These are phyloP conservation scores for Bidens hawaiensis DNA, from an alignment of 140 eudicot species.

Conservation along the genomic window DNA sequence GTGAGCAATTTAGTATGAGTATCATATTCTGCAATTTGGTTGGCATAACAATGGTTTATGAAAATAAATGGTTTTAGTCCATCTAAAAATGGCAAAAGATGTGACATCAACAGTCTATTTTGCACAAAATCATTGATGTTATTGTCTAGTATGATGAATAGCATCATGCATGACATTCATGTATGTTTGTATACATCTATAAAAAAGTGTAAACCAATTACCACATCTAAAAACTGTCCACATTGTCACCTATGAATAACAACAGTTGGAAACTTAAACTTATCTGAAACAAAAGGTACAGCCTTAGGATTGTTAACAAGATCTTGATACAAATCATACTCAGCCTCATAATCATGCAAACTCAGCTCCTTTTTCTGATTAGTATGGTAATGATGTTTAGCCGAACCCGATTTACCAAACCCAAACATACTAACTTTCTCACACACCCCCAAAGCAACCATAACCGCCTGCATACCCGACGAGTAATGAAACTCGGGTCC, in stretches of 20 bases:
- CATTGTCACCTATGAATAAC: conserved; percentile 50
- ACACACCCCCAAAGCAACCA: conserved; percentile 76
- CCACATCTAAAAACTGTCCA: background rate
- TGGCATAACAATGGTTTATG: too few relatives aligned
- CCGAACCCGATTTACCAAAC: conserved; percentile 62
- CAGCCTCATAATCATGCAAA: conserved; percentile 83
- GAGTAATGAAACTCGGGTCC: conserved; percentile 81
- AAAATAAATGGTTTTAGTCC: too few relatives aligned
- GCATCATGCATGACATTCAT: background rate
- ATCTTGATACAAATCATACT: conserved; percentile 76
- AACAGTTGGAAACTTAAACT: conserved; percentile 71
- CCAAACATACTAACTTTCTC: conserved; percentile 72
- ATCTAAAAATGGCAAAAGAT: too few relatives aligned
- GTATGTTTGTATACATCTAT: background rate
- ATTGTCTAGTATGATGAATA: background rate
- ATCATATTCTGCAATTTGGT: too few relatives aligned
- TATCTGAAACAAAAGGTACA: conserved; percentile 69
- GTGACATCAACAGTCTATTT: too few relatives aligned
- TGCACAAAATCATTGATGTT: too few relatives aligned
- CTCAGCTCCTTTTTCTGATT: conserved; percentile 75
- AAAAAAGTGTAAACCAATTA: background rate
- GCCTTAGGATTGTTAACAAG: conserved; percentile 45
- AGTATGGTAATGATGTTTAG: conserved; percentile 88
- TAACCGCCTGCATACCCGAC: conserved; percentile 93
- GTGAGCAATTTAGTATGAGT: too few relatives aligned